Conservation (phyloP, 176 grass and related monocot species). For the Triticum monococcum region DNA sequence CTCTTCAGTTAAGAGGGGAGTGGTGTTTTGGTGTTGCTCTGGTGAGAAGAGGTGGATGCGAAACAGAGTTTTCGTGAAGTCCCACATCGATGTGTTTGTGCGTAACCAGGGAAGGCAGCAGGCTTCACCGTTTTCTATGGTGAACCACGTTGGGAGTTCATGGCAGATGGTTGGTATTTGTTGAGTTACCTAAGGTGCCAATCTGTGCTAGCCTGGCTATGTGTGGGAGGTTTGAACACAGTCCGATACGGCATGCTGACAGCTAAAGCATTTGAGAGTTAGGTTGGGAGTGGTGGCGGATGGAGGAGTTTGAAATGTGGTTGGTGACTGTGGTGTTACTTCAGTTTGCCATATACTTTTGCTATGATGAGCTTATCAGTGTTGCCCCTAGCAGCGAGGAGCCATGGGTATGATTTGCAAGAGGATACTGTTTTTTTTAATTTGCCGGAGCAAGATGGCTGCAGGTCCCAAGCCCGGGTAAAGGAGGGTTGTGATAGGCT, state of each 20-base stretch:
- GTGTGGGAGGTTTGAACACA: not conserved
- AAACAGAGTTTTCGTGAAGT: not conserved
- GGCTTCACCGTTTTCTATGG: not conserved
- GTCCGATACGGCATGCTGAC: not conserved
- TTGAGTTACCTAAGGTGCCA: not conserved
- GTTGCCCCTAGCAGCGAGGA: not conserved
- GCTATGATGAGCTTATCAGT: slow-evolving; percentile 1
- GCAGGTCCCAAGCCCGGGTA: too few relatives aligned
- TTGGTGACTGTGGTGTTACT: not conserved
- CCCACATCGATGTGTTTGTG: not conserved
- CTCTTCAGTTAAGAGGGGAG: not conserved
- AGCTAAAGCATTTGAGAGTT: not conserved
- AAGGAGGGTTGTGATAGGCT: too few relatives aligned
- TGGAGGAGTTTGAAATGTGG: not conserved
- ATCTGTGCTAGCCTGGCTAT: not conserved
- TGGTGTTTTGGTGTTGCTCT: not conserved
- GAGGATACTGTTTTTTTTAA: not conserved
- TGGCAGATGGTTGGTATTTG: not conserved
- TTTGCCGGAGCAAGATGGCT: not conserved
- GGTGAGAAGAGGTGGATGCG: not conserved
- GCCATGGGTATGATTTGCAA: not conserved
- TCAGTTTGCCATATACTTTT: not conserved
- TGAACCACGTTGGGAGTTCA: not conserved
- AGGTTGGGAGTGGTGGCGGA: not conserved
- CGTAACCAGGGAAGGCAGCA: too few relatives aligned